Percentiles rank a stretch among this genome's conserved stretches.
Evolutionary conservation across 805 yeast species (phyloP).

Genomic region (Nakazawaea siamensis): DNA sequence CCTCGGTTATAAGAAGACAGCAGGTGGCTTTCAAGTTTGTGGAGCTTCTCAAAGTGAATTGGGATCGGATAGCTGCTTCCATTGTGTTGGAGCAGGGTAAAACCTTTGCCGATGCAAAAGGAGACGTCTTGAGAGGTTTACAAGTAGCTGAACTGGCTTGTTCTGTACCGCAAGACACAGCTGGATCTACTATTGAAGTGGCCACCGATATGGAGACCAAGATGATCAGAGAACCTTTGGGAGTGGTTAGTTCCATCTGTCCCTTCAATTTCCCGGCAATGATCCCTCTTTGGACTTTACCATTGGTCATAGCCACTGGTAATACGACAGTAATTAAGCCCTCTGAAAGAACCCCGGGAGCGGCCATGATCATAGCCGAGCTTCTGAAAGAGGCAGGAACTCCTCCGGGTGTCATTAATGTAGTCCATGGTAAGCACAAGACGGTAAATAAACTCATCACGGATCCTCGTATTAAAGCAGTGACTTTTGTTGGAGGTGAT

Average conservation of each 20-base stretch:
- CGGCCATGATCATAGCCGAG: slow-evolving; percentile 67
- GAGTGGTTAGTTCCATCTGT: slow-evolving; percentile 69
- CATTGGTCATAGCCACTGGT: slow-evolving; percentile 59
- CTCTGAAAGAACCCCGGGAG: slow-evolving; percentile 75
- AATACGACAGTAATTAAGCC: slow-evolving; percentile 67
- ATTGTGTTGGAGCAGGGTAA: slow-evolving; percentile 72
- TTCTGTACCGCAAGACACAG: slow-evolving; percentile 52
- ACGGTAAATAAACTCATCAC: slow-evolving; percentile 64
- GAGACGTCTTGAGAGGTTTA: slow-evolving; percentile 67
- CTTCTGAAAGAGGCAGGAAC: slow-evolving; percentile 66
- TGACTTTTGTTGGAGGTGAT: slow-evolving; percentile 75
- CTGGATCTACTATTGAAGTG: slow-evolving; percentile 59
- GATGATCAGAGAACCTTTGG: slow-evolving; percentile 69
- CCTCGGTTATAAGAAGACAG: slow-evolving; percentile 40
- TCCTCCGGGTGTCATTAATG: slow-evolving; percentile 65
- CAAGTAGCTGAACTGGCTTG: slow-evolving; percentile 77
- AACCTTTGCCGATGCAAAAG: slow-evolving; percentile 66
- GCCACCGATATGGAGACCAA: slow-evolving; percentile 70
- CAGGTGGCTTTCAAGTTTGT: slow-evolving; percentile 66
- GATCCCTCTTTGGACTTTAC: slow-evolving; percentile 68
- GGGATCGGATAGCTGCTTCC: slow-evolving; percentile 59
- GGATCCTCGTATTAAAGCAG: slow-evolving; percentile 68
- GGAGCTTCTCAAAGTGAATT: slow-evolving; percentile 51
- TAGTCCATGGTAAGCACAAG: slow-evolving; percentile 66
- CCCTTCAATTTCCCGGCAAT: slow-evolving; percentile 83